Conservation (phyloP, 225 moss, liverwort and hornwort species). For the Straminergon stramineum region DNA sequence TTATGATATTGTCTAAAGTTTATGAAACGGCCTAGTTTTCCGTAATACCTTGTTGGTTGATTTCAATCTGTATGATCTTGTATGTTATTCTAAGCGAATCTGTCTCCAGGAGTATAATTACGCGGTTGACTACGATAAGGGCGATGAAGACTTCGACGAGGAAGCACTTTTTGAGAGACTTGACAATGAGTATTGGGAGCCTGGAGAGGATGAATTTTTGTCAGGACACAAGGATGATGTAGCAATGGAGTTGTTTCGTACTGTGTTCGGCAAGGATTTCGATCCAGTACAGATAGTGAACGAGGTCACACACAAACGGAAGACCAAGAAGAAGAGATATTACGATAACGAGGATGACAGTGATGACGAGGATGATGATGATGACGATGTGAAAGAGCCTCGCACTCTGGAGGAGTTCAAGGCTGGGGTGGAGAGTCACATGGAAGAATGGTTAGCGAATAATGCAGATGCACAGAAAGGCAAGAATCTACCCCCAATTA, state of each 20-base stretch:
- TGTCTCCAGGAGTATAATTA: conserved; percentile 75
- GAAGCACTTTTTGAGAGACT: conserved; percentile 59
- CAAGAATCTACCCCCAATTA: conserved; percentile 36
- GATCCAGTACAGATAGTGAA: conserved; percentile 30
- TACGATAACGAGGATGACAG: not conserved
- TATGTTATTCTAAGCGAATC: not conserved
- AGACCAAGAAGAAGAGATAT: not conserved
- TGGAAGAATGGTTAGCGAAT: conserved; percentile 45
- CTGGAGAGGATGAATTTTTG: conserved; percentile 80
- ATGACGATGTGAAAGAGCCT: conserved; percentile 1
- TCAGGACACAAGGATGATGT: conserved; percentile 39
- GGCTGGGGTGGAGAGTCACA: conserved; percentile 41
- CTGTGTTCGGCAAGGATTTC: conserved; percentile 44
- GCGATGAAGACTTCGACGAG: conserved; percentile 63
- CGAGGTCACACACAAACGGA: conserved; percentile 12
- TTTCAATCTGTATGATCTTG: not conserved
- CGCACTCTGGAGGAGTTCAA: conserved; percentile 29
- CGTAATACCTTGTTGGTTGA: not conserved
- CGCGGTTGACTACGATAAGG: conserved; percentile 54
- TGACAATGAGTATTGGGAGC: conserved; percentile 84
- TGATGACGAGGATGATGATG: conserved; percentile 8
- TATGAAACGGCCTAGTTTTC: not conserved
- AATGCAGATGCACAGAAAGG: conserved; percentile 24
- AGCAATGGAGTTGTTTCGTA: conserved; percentile 43
- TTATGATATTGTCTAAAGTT: not conserved